phyloP scores from a whole-genome alignment of 768 basidiomycete genomes.

The Coprinopsis cinerea region DNA sequence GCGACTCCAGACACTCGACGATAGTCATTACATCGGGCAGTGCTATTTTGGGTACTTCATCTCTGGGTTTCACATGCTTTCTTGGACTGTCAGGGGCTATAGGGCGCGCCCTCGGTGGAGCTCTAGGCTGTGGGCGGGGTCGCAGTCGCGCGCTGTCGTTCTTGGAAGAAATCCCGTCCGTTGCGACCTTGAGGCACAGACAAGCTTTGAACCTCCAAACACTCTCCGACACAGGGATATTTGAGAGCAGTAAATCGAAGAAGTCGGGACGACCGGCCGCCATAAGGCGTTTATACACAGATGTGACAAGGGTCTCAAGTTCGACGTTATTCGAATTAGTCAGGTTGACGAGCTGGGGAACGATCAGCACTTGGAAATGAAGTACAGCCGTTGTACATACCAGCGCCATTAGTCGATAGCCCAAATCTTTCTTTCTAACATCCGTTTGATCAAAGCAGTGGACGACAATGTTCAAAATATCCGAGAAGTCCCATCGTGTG shows the following conservation, averaged over 20 bases:
- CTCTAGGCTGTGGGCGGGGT: no score
- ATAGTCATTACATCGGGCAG: background rate
- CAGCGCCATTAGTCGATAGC: slow-evolving; percentile 22
- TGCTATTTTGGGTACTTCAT: background rate
- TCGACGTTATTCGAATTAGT: slow-evolving; percentile 31
- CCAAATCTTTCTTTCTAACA: slow-evolving; percentile 22
- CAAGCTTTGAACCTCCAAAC: slow-evolving; percentile 35
- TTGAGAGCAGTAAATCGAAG: slow-evolving; percentile 25
- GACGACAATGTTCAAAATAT: slow-evolving; percentile 20
- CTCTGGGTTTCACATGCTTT: background rate
- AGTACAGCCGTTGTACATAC: slow-evolving; percentile 5
- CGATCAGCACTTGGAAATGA: background rate
- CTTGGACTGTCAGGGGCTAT: slow-evolving; percentile 6
- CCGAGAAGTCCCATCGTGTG: slow-evolving; percentile 12
- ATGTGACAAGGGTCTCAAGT: slow-evolving; percentile 27
- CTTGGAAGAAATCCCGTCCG: slow-evolving; percentile 5
- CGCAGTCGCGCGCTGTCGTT: no score
- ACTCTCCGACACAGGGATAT: slow-evolving; percentile 27
- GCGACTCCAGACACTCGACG: background rate
- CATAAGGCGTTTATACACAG: slow-evolving; percentile 30
- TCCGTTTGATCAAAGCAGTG: slow-evolving; percentile 26
- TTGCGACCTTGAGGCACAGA: slow-evolving; percentile 33
- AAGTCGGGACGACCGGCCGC: slow-evolving; percentile 20
- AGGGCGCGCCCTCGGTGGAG: no score
- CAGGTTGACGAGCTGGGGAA: slow-evolving; percentile 35